Base-by-base conservation (phyloP, 1,284 basidiomycete genomes). In the Cryptococcus sp. region DNA sequence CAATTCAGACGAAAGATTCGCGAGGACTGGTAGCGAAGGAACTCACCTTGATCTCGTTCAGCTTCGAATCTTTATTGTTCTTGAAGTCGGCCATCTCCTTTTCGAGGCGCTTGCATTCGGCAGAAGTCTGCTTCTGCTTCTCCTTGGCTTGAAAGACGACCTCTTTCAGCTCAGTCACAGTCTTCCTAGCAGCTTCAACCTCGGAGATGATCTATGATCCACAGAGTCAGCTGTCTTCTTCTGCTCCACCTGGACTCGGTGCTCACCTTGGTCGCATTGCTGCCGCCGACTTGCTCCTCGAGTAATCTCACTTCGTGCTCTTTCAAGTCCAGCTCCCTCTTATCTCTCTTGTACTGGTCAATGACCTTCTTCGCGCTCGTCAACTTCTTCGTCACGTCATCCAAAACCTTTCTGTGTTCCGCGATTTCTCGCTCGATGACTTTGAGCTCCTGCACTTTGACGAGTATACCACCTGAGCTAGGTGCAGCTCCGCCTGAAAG, bases 41-140 rank as follows among this genome's bases (percentile, higher is more conserved):
- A n/a, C 5, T 27, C 54, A 90, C 91, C 83, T 93, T 95, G 68
- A 99, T 86, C 76, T 98, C 89, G 44, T 90, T 90, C 56, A 94
- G 89, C 80, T 99, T 99, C 49, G 91, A 91, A 57, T 97, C 95
- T 77, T 97, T 96, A 82, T 99, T 94, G 77, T 93, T 88, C 81
- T 96, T 94, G 81, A 99, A 97, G 81, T 99, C 96, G 54, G 86
- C 87, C 93, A 99, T 98, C 75, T 99, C 96, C 72, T 88, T 88
- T 79, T 98, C 90, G 23, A 98, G 86, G 65, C 88, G 89, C 80
- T 87, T 87, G 73, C 86, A 86, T 62, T 98, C 93, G 0, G 83
- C 86, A 54, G 87, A 81, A 0, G 92, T 91, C 2, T 81, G 83
- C 66, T 85, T 85, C 74, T 95, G 89, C 71, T 90, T 89, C 57